Base-by-base conservation (phyloP, 2,329 filamentous ascomycete genomes). In the Phyllachora maydis region DNA sequence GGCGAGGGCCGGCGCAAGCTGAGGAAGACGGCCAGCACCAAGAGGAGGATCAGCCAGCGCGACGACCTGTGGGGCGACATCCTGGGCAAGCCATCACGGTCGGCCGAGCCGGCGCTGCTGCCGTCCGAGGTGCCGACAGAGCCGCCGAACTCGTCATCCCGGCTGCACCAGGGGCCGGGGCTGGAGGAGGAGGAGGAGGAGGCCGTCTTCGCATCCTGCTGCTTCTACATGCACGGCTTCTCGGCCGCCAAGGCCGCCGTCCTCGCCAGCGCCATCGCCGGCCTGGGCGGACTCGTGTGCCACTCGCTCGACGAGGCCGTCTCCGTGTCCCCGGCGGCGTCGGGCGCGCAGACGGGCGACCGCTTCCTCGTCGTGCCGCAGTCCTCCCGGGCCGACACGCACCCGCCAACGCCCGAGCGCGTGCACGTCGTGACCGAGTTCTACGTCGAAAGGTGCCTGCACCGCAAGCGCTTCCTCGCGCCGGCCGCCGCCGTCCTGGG, bases 31-130 rank as follows among this genome's bases (percentile, higher is more conserved):
- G 77, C 83, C 12, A 93, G 83, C 45, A 93, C 83, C 45, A 70
- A 74, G 40, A 85, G 81, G 42, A 53, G 95, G 16, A 71, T 62
- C 28, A 75, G 61, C 23, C 82, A 93, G 38, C 74, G 71, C 34
- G 70, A 83, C 36, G 70, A 67, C 14, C 60, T 95, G n/a, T 95
- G 85, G 85, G 74, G 74, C 4, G 79, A 90, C 36, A 90, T 98
- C 28, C 62, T 88, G 13, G 68, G 68, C n/a, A n/a, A n/a, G 26
- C 42, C 50, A 27, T 35, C 44, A 17, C 42, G 45, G 4, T 34
- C 42, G 0, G 26, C 34, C 11, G 42, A 50, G 21, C 35, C 41
- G 19, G 25, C 7, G 9, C 28, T 8, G 11, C 25, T 13, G 18
- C 15, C n/a, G n/a, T 11, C 4, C 10, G 21, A n/a, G 23, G 22